A percentile compares a stretch with the other conserved stretches of the same genome.
Conservation (phyloP, 768 basidiomycete genomes). For the Lentinula lateritia region DNA sequence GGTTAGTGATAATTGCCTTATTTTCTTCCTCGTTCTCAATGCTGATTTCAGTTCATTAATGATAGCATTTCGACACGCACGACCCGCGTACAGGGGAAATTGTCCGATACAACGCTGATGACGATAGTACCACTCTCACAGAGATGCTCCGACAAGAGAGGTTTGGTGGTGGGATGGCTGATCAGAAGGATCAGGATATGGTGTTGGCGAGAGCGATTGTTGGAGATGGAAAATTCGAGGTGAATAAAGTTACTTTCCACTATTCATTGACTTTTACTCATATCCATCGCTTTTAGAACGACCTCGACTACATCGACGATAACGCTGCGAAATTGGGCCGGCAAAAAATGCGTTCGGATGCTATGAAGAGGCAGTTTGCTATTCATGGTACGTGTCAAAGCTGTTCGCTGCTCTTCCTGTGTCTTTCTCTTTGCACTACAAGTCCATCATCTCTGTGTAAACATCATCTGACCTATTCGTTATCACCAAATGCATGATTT, state of each 20-base stretch:
- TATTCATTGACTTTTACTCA: background rate
- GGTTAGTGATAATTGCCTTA: constrained; percentile 25
- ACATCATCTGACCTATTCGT: background rate
- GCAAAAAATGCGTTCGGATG: constrained; percentile 94
- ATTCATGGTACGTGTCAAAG: constrained; percentile 64
- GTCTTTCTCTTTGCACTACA: background rate
- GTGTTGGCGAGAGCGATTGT: constrained; percentile 87
- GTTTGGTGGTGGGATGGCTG: constrained; percentile 82
- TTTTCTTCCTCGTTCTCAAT: background rate
- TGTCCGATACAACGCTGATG: constrained; percentile 85
- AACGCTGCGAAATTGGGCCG: constrained; percentile 90
- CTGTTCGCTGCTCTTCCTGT: background rate
- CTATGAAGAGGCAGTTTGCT: constrained; percentile 95
- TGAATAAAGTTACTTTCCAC: constrained; percentile 22
- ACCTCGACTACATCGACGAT: constrained; percentile 94
- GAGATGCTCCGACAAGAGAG: constrained; percentile 93
- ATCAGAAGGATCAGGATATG: constrained; percentile 88
- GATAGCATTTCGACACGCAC: constrained; percentile 71
- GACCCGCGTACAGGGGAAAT: constrained; percentile 89
- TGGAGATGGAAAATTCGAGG: constrained; percentile 84
- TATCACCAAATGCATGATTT: background rate
- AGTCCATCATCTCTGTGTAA: no score
- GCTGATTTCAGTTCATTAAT: background rate
- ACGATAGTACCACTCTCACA: constrained; percentile 78
- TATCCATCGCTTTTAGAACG: constrained; percentile 41